Evolutionary conservation across 345 rosid genomes (phyloP).

Genomic region (Schrenkiella parvula): DNA sequence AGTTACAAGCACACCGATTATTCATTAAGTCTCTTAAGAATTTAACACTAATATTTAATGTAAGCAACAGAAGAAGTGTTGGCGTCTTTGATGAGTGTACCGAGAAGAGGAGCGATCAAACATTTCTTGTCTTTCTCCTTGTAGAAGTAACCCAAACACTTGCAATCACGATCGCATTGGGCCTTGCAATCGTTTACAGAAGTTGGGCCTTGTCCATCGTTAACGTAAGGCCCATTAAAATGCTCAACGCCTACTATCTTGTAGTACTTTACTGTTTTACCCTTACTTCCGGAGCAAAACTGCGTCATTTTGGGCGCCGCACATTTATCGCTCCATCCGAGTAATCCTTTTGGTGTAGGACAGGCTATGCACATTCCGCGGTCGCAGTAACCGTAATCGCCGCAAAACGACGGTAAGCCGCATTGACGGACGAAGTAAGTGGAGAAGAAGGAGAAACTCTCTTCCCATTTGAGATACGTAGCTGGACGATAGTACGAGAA

Average conservation of each 20-base stretch:
- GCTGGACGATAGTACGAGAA: conserved; percentile 41
- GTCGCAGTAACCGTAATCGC: conserved; percentile 35
- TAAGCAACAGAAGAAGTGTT: conserved; percentile 32
- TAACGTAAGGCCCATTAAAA: conserved; percentile 39
- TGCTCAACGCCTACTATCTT: conserved; percentile 53
- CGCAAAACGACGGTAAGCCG: conserved; percentile 34
- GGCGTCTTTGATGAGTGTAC: conserved; percentile 24
- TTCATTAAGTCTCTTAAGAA: not conserved
- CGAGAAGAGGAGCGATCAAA: conserved; percentile 32
- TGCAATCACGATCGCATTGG: conserved; percentile 50
- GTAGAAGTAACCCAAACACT: conserved; percentile 60
- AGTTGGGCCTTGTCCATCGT: conserved; percentile 40
- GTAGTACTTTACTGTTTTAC: conserved; percentile 18
- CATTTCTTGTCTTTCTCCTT: conserved; percentile 41
- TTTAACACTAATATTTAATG: conserved; percentile 21
- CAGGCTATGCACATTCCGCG: conserved; percentile 32
- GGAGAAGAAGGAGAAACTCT: conserved; percentile 43
- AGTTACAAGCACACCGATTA: not conserved
- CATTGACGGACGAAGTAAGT: conserved; percentile 36
- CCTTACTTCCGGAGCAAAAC: conserved; percentile 16
- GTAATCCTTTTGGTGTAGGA: conserved; percentile 27
- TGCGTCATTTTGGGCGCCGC: conserved; percentile 12
- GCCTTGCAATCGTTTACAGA: conserved; percentile 37
- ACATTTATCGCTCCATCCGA: conserved; percentile 47
- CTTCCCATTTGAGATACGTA: conserved; percentile 36